A percentile compares a stretch with the other conserved stretches of the same genome.
Evolutionary conservation across 208 protist genomes (phyloP).

Genomic region (Wallacemonas sp.): DNA sequence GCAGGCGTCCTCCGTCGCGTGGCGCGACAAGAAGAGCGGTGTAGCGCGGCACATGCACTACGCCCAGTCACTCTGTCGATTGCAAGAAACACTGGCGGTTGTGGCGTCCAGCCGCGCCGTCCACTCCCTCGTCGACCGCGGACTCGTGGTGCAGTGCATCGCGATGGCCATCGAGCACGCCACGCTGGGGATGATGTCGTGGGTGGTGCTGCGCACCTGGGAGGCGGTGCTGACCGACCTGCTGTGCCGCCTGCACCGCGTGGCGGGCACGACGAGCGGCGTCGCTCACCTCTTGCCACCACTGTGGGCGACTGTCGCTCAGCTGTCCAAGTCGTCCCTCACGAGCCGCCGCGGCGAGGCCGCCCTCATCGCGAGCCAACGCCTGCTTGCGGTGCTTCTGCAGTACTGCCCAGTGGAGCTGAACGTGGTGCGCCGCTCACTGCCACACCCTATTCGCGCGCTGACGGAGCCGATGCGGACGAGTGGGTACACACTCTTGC

Average conservation of each 20-base stretch:
- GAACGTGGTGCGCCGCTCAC: conserved; percentile 26
- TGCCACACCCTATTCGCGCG: conserved; percentile 57
- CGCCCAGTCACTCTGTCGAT: conserved; percentile 18
- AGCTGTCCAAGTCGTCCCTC: conserved; percentile 12
- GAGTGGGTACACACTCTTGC: conserved; percentile 37
- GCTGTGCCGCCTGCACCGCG: conserved; percentile 11
- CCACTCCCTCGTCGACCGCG: conserved; percentile 8
- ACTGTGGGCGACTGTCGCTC: conserved; percentile 24
- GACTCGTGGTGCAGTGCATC: conserved; percentile 21
- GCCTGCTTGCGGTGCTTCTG: conserved; percentile 54
- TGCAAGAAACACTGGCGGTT: conserved; percentile 25
- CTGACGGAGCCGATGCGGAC: conserved; percentile 33
- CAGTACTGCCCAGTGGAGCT: conserved; percentile 22
- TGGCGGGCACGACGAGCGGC: conserved; percentile 2
- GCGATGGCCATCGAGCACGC: conserved; percentile 37
- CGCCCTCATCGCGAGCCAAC: conserved; percentile 23
- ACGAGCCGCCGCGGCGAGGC: background rate
- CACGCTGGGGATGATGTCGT: conserved; percentile 38
- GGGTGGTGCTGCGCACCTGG: conserved; percentile 39
- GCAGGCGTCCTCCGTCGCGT: conserved; percentile 30
- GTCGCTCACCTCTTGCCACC: conserved; percentile 19
- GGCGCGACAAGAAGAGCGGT: conserved; percentile 10
- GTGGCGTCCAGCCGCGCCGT: conserved; percentile 10
- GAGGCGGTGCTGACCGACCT: conserved; percentile 24
- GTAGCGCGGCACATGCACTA: conserved; percentile 9